A percentile compares a stretch with the other conserved stretches of the same genome.
These are phyloP conservation scores for Ehretia macrophylla DNA, from an alignment of 257 asterid genomes.

Conservation along the genomic window DNA sequence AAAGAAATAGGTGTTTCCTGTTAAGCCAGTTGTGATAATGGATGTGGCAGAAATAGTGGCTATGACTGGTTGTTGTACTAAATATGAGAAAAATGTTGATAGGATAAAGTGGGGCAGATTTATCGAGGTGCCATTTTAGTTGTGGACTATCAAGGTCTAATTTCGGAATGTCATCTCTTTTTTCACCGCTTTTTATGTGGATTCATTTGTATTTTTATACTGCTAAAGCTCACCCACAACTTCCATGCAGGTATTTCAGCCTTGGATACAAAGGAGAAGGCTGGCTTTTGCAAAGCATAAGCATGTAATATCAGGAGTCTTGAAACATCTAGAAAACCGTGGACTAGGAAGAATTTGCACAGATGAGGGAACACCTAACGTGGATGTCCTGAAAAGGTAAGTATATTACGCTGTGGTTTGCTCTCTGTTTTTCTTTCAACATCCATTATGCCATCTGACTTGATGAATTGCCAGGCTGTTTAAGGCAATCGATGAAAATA, in stretches of 20 bases:
- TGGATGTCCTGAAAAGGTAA: constrained; percentile 53
- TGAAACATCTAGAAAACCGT: constrained; percentile 57
- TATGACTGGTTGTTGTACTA: too few species aligned
- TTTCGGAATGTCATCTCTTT: too few species aligned
- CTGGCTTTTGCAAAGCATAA: constrained; percentile 68
- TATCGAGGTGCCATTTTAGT: too few species aligned
- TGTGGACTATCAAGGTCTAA: too few species aligned
- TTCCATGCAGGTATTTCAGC: constrained; percentile 66
- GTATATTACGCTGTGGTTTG: constrained; percentile 7
- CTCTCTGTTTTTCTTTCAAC: neutral
- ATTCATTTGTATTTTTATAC: too few species aligned
- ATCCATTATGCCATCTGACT: constrained; percentile 6
- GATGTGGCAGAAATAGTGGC: too few species aligned
- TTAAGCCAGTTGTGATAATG: too few species aligned
- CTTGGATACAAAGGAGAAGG: constrained; percentile 76
- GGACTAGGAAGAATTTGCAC: constrained; percentile 63
- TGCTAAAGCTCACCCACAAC: too few species aligned
- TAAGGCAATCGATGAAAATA: constrained; percentile 50
- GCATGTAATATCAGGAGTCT: constrained; percentile 78
- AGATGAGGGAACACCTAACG: constrained; percentile 55
- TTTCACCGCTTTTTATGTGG: too few species aligned
- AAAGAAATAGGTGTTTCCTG: too few species aligned
- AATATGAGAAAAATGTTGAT: too few species aligned
- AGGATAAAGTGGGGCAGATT: too few species aligned
- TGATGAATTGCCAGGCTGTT: constrained; percentile 52